These are phyloP conservation scores for Heliamphora exappendiculata DNA, from an alignment of 148 eudicot species.

Conservation along the genomic window DNA sequence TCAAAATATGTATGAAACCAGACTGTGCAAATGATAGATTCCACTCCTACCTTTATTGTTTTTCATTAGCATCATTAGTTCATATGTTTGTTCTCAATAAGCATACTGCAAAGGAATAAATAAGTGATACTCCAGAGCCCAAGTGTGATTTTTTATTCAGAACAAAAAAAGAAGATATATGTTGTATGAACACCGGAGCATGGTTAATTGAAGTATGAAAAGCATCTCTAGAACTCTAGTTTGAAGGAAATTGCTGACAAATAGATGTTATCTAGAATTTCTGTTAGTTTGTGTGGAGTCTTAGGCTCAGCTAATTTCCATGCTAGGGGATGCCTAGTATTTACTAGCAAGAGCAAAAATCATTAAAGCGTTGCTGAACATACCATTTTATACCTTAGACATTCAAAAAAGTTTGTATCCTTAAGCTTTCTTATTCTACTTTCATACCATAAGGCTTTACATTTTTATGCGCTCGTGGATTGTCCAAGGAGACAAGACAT, in stretches of 20 bases:
- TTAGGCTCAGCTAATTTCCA: background rate
- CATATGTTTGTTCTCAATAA: background rate
- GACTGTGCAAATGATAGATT: background rate
- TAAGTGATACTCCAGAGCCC: background rate
- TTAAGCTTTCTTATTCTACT: background rate
- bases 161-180: too few species aligned
- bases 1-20: background rate
- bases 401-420: background rate
- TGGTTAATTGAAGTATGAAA: background rate
- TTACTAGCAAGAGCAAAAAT: background rate
- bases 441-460: background rate
- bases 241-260: background rate
- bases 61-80: too few species aligned
- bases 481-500: background rate
- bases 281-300: background rate
- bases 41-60: background rate
- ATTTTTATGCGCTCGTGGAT: background rate
- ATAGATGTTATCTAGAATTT: background rate
- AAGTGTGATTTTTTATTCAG: too few species aligned
- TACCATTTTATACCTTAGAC: background rate
- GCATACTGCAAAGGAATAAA: background rate
- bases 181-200: background rate
- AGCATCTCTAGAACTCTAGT: background rate
- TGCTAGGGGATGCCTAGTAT: background rate
- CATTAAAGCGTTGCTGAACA: background rate